Base-by-base conservation (phyloP, 2,329 filamentous ascomycete genomes). In the Falciphora oryzae region DNA sequence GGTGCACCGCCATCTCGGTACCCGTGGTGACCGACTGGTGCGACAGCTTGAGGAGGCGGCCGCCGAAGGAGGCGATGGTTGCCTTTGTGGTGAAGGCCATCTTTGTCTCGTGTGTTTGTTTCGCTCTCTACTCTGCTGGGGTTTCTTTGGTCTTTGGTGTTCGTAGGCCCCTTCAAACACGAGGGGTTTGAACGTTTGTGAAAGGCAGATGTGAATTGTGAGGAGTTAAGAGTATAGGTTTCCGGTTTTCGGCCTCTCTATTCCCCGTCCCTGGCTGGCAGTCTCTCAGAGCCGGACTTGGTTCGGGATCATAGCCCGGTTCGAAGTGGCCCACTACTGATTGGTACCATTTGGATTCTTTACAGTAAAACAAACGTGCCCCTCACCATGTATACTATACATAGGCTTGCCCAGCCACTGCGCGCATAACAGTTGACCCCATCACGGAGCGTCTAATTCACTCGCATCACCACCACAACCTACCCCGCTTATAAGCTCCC, bases 71-170 rank as follows among this genome's bases (percentile, higher is more conserved):
- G 81, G 89, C 85, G 78, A 98, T 97, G 68, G 90, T 92, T 66
- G 92, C 89, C 76, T 91, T 96, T 70, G 90, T 96, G 75, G 90
- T 91, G 82, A 98, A 93, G 66, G 90, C 82, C 93, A 95, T 95
- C 68, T 69, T 83, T 66, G 61, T n/a, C 8, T 50, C 1, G n/a
- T 35, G 10, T 5, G 1, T 57, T 25, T 35, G n/a, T 32, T 57
- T 18, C 29, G 18, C 35, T 50, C 50, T 61, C 4, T 32, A 8
- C 11, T 14, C 32, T 35, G 6, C 10, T 38, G 4, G 44, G 11
- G 44, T 8, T 50, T 50, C 18, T 53, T 53, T 3, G 7, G 44
- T 6, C 16, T 44, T 16, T 53, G 44, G 8, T 53, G 44, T 25
- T n/a, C n/a, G 22, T 11, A n/a, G 1, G 22, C n/a, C 16, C 7